Evolutionary conservation across 331 rosid genomes (phyloP).

Genomic region (Erythrophleum ivorense): DNA sequence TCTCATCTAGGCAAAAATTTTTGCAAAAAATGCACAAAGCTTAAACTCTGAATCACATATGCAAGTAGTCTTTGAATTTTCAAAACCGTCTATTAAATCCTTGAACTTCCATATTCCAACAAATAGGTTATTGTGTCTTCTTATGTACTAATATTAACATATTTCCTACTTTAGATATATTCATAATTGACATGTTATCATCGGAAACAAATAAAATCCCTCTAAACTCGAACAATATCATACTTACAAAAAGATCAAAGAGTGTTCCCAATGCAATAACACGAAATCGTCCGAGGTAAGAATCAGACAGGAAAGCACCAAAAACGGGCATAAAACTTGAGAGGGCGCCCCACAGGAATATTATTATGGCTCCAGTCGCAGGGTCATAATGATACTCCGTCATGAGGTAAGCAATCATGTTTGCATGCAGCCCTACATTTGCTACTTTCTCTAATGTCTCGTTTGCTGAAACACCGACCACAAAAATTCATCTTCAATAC

Average conservation of each 20-base stretch:
- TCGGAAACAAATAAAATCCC: too few species aligned
- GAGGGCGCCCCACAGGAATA: conserved; percentile 65
- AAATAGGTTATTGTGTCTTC: too few species aligned
- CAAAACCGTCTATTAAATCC: too few species aligned
- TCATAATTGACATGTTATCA: not conserved
- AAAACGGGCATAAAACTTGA: conserved; percentile 52
- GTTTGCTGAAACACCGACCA: conserved; percentile 59
- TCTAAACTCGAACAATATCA: not conserved
- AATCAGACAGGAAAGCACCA: conserved; percentile 88
- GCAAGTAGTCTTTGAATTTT: too few species aligned
- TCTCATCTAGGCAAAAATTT: not conserved
- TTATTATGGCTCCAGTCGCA: conserved; percentile 51
- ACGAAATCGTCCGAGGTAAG: conserved; percentile 67
- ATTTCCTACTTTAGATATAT: not conserved
- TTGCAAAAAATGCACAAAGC: not conserved
- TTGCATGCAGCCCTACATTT: conserved; percentile 65
- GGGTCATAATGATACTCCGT: conserved; percentile 55
- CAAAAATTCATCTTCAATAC: not conserved
- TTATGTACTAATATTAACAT: too few species aligned
- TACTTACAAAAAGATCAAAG: conserved; percentile 61
- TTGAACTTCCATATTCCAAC: too few species aligned
- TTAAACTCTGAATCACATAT: too few species aligned
- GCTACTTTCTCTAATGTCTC: conserved; percentile 82
- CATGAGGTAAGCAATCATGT: conserved; percentile 64
- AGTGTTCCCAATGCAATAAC: conserved; percentile 58